A percentile compares a stretch with the other conserved stretches of the same genome.
These are phyloP conservation scores for Podaxis sp. DNA, from an alignment of 768 basidiomycete species.

Conservation along the genomic window DNA sequence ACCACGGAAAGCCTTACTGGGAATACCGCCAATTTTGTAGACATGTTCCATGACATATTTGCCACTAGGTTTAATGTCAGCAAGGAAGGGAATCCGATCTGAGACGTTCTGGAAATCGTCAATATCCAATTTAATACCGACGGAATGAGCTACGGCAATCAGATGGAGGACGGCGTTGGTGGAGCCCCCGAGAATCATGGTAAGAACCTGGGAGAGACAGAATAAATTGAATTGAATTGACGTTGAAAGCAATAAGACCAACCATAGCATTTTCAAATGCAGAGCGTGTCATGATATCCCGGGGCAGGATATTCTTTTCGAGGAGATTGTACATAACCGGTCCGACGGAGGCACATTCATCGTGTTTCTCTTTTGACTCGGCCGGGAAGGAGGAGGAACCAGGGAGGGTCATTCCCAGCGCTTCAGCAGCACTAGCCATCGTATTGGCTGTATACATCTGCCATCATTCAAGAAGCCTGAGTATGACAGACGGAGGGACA, in stretches of 20 bases:
- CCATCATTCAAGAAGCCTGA: neutral
- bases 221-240: conserved; percentile 4
- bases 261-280: conserved; percentile 99
- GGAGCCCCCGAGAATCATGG: conserved; percentile 96
- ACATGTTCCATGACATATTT: conserved; percentile 99
- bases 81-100: conserved; percentile 90
- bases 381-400: conserved; percentile 98
- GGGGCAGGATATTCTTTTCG: conserved; percentile 87
- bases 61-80: conserved; percentile 95
- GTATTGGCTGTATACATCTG: conserved; percentile 99
- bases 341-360: conserved; percentile 82
- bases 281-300: conserved; percentile 94
- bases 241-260: conserved; percentile 18
- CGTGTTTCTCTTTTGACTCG: conserved; percentile 82
- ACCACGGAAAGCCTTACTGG: conserved; percentile 56
- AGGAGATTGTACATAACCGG: conserved; percentile 82
- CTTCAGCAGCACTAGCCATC: conserved; percentile 95
- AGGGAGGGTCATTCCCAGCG: conserved; percentile 92
- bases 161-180: conserved; percentile 97
- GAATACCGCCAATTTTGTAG: conserved; percentile 93
- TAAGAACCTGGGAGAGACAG: conserved; percentile 64
- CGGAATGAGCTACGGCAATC: conserved; percentile 95
- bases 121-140: conserved; percentile 82
- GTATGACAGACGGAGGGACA: neutral
- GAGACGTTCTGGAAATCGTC: conserved; percentile 95